Evolutionary conservation across 2,329 filamentous ascomycete genomes (phyloP), one percentile per base, ranked within the genome.

Genomic region (Lachnellula cervina): DNA sequence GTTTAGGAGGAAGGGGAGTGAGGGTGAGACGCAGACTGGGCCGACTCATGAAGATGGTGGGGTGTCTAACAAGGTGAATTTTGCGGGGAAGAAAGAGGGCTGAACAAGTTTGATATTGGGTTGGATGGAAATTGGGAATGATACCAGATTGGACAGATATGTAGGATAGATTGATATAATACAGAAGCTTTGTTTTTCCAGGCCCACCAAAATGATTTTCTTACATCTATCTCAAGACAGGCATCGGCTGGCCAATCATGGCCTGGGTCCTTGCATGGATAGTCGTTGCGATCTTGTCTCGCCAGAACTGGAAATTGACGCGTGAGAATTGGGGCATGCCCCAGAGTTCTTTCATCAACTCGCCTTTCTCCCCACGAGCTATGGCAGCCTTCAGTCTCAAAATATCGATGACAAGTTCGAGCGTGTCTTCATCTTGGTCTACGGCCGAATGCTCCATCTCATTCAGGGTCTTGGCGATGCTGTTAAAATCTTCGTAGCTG

Each of bases 401-500:
- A 7, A 68, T 64, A 14, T 66, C 59, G 4, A 23, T 23, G 4
- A 70, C 52, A 42, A 70, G 63, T 1, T 59, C 52, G 8, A 62
- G 57, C 1, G 68, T 71, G 28, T 70, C 68, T 32, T 61, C 55
- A 51, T 71, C 64, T 8, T 66, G 60, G 9, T 68, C 65, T 14
- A 71, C 50, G 7, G 63, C 68, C 21, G 61, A 60, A 3, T 61
- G 37, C 40, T 70, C 67, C 68, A 71, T 71, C 55, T 70, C 68
- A 1, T 52, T 32, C 1, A 71, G 55, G 2, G 69, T 61, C 32
- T 53, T 46, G 44, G 63, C 11, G 28, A 66, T 62, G 4, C 60
- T 58, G 9, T 43, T 50, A 21, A 66, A 68, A 64, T 89, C 82
- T 21, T 81, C 77, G 59, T 82, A 80, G 11, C 81, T 79, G 35